Evolutionary conservation across 73 alveolate genomes (phyloP).

Genomic region (Halteria grandinella): DNA sequence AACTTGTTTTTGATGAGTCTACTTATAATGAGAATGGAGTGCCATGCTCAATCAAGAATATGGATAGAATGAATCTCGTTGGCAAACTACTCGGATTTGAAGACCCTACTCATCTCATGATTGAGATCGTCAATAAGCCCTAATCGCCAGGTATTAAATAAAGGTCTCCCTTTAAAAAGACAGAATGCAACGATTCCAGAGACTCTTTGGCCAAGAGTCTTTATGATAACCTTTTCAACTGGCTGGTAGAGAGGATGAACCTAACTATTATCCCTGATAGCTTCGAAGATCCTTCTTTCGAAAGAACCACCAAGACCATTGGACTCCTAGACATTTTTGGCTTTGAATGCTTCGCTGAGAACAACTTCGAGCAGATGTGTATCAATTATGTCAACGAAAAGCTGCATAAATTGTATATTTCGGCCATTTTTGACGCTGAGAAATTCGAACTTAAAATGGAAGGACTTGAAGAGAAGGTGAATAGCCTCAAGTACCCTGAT

Average conservation of each 20-base stretch:
- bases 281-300: conserved; percentile 40
- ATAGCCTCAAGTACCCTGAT: conserved; percentile 69
- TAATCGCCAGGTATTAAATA: conserved; percentile 78
- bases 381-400: conserved; percentile 94
- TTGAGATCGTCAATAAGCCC: conserved; percentile 82
- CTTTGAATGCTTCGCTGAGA: conserved; percentile 90
- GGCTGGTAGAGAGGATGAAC: conserved; percentile 93
- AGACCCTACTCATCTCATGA: conserved; percentile 59
- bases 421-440: conserved; percentile 86
- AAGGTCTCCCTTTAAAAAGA: conserved; percentile 79
- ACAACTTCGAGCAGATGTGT: conserved; percentile 91
- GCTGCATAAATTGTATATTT: conserved; percentile 86
- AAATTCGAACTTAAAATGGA: conserved; percentile 72
- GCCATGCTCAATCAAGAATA: conserved; percentile 72
- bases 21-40: conserved; percentile 82
- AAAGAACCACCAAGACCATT: conserved; percentile 69
- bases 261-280: conserved; percentile 75
- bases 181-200: conserved; percentile 80
- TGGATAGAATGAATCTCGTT: conserved; percentile 65
- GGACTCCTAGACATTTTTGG: conserved; percentile 97
- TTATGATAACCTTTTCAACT: conserved; percentile 86
- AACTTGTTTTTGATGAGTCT: conserved; percentile 83
- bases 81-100: conserved; percentile 73
- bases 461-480: conserved; percentile 67
- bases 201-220: conserved; percentile 91